A percentile compares a stretch with the other conserved stretches of the same genome.
Conservation (phyloP, 768 basidiomycete genomes). For the Suillus decipiens region DNA sequence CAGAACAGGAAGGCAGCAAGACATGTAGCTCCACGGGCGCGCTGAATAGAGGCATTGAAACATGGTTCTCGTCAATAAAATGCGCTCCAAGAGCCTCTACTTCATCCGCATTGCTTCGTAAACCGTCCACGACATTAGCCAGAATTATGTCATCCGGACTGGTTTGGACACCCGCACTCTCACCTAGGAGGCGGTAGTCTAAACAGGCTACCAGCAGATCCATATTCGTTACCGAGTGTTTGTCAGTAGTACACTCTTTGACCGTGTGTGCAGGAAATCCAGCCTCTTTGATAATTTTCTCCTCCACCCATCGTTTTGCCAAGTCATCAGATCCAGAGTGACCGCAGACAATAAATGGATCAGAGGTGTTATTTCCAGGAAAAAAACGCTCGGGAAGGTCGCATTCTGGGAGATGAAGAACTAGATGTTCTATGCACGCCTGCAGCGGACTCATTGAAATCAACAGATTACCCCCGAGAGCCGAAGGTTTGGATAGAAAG, state of each 20-base stretch:
- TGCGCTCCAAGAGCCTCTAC: constrained; percentile 58
- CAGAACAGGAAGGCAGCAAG: constrained; percentile 48
- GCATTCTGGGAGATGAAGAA: constrained; percentile 83
- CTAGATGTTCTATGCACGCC: constrained; percentile 81
- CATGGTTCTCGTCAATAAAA: constrained; percentile 45
- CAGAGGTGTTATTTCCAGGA: constrained; percentile 62
- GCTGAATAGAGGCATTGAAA: constrained; percentile 64
- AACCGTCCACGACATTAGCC: constrained; percentile 9
- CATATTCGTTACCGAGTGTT: constrained; percentile 46
- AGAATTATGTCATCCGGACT: constrained; percentile 36
- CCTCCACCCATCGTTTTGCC: constrained; percentile 76
- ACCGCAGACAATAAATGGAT: constrained; percentile 65
- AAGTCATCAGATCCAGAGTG: constrained; percentile 65
- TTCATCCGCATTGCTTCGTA: constrained; percentile 39
- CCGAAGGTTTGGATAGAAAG: constrained; percentile 59
- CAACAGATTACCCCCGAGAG: constrained; percentile 64
- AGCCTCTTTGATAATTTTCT: constrained; percentile 79
- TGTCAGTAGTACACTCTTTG: constrained; percentile 48
- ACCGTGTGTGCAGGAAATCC: constrained; percentile 80
- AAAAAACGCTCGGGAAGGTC: constrained; percentile 80
- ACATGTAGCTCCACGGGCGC: constrained; percentile 70
- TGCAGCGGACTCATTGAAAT: constrained; percentile 61
- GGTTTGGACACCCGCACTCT: constrained; percentile 29
- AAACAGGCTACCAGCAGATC: constrained; percentile 56
- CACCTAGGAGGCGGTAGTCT: constrained; percentile 55